These are phyloP conservation scores for Lippia alba DNA, from an alignment of 305 asterid species.

Conservation along the genomic window DNA sequence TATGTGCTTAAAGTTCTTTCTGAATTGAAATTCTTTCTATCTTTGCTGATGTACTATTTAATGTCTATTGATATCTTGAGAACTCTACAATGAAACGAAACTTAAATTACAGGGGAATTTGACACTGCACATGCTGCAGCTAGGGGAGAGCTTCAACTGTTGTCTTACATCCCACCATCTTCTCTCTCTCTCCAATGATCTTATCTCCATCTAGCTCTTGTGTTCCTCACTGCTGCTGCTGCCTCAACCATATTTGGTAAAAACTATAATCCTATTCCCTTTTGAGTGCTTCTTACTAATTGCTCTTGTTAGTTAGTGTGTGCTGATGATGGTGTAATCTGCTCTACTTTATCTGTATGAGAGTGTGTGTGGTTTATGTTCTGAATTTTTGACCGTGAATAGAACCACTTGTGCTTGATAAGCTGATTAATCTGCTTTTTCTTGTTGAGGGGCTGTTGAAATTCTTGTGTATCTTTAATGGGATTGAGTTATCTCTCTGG, in stretches of 20 bases:
- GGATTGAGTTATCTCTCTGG: conserved; percentile 1
- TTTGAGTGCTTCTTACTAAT: background rate
- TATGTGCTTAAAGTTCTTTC: too few relatives aligned
- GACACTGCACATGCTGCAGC: conserved; percentile 99
- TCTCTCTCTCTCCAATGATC: conserved; percentile 56
- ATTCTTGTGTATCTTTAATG: background rate
- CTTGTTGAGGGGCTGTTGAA: conserved; percentile 12
- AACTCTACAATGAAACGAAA: conserved; percentile 27
- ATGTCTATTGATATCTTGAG: conserved; percentile 31
- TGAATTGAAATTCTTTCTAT: background rate
- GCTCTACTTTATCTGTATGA: background rate
- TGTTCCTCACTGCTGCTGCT: conserved; percentile 24
- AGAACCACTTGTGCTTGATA: background rate
- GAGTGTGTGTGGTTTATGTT: too few relatives aligned
- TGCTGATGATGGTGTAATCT: conserved; percentile 4
- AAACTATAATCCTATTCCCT: conserved; percentile 44
- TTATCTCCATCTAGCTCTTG: conserved; percentile 54
- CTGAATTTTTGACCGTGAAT: too few relatives aligned
- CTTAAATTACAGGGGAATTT: conserved; percentile 69
- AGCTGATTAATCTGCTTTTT: conserved; percentile 11
- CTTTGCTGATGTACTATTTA: conserved; percentile 24
- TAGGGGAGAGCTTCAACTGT: conserved; percentile 53
- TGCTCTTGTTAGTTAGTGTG: background rate
- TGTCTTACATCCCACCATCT: conserved; percentile 59
- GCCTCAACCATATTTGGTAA: conserved; percentile 58